phyloP scores from a whole-genome alignment of 2,329 filamentous ascomycete species.

The Ophiostoma himal-ulmi region DNA sequence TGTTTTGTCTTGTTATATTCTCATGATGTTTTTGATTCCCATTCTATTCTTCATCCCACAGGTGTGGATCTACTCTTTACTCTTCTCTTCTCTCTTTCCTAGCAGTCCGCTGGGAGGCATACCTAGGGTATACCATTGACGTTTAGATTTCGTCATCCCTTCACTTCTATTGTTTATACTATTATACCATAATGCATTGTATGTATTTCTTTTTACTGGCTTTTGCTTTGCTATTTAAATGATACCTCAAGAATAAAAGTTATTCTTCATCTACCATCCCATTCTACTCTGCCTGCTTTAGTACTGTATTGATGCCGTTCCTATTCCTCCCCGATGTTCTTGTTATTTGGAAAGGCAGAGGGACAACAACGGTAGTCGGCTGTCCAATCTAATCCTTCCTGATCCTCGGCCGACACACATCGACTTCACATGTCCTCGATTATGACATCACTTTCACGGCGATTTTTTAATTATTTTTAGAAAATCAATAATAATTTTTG shows the following conservation, averaged over 20 bases:
- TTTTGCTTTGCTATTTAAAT: neutral
- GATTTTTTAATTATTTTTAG: too few species aligned
- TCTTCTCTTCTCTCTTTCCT: constrained; percentile 11
- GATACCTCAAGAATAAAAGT: neutral
- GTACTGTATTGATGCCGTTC: neutral
- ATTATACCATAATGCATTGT: neutral
- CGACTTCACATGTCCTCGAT: neutral
- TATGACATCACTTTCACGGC: neutral
- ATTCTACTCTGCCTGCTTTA: neutral
- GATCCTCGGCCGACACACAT: neutral
- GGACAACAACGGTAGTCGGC: neutral
- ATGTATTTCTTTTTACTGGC: neutral
- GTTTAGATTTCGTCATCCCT: neutral
- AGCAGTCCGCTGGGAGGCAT: neutral
- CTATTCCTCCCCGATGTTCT: too few species aligned
- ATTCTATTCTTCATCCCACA: constrained; percentile 4
- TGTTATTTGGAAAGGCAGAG: neutral
- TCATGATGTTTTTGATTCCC: neutral
- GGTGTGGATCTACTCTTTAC: constrained; percentile 6
- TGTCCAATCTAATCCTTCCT: too few species aligned
- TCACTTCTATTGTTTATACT: constrained; percentile 12
- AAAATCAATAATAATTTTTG: constrained; percentile 12
- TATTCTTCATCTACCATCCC: neutral
- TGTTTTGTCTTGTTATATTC: neutral
- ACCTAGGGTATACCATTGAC: neutral